Base-by-base conservation (phyloP, 2,329 filamentous ascomycete genomes). In the Fusarium caatingaense region DNA sequence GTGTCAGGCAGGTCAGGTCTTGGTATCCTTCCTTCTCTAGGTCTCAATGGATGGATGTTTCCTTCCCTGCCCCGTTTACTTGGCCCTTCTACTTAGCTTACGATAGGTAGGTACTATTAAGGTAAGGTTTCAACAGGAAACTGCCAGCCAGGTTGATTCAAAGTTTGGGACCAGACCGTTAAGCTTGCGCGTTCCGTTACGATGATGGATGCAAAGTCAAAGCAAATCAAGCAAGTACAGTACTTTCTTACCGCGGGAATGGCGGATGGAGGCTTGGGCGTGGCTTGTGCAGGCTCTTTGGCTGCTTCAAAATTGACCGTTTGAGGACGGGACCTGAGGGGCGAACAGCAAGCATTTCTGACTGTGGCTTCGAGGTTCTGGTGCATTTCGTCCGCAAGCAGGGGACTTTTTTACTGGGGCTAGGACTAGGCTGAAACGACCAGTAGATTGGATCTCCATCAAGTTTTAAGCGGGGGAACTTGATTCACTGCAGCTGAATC, bases 371-470 rank as follows among this genome's bases (percentile, higher is more conserved):
- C 23, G 44, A 56, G 45, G 32, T 64, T 47, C 51, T 46, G 59
- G 69, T 68, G 32, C 64, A 60, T 68, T 65, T 60, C 62, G 48
- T 64, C 64, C 45, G 56, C 66, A 66, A 71, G 46, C 70, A 74
- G 69, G 69, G 59, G 60, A 56, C 40, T 28, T 45, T 55, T 55
- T 25, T 37, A 51, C 49, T 20, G 23, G 27, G 23, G 12, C 46
- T 25, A 44, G 53, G 64, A 63, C 65, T 64, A 70, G 58, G 72
- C 71, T 75, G 72, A 75, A 75, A 75, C 73, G 67, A 70, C 60
- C 68, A 58, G 57, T 59, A 58, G 54, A 59, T 71, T 66, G 48
- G 55, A 57, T 71, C 54, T 50, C 60, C 34, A 42, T 62, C 47
- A 57, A 57, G 64, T 65, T 51, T 54, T 44, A 34, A 50, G 68